Evolutionary conservation across 2,329 filamentous ascomycete species (phyloP), one percentile per base, ranked within the genome.

Genomic region (Phialocephala subalpina): DNA sequence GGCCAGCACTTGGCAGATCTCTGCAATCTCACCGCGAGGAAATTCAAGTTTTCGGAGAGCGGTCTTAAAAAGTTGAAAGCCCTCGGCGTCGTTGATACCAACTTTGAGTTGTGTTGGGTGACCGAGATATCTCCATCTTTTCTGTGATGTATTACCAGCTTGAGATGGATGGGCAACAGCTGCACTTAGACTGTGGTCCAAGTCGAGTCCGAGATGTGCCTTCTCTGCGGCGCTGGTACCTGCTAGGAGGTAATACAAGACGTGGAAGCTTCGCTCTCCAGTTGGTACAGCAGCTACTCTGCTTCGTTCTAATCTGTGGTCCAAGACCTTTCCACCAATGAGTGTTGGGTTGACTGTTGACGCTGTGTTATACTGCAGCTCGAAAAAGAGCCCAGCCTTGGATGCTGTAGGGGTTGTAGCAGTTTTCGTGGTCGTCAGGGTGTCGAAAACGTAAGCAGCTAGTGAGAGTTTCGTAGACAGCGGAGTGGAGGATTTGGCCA

Each of bases 61-160:
- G 0, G 93, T 97, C 83, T 98, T 98, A 85, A 99, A 98, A 61
- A 98, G 90, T 76, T 97, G 93, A 79, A 99, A 99, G 4, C 95
- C 96, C 75, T 97, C 94, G 1, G 91, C 86, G 76, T 99, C 96
- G 75, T 99, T 97, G 77, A 99, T 94, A 65, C 96, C 96, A 33
- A 98, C 93, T 78, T 97, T 98, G 70, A 99, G 86, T 80, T 99
- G 96, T 0, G 95, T 97, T 0, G 95, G 96, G 73, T 99, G 96
- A 2, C 96, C 96, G 3, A 99, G 86, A 76, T 97, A 99, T 77
- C 94, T 92, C 96, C 96, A 99, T 79, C 96, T 86, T 81, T 93
- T 97, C 74, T 90, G 88, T n/a, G 69, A 62, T 22, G 67, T 56
- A 68, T 84, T 84, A 6, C 83, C 83, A 38, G 63, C 62, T 18